A percentile compares a stretch with the other conserved stretches of the same genome.
These are phyloP conservation scores for Ormosia emarginata DNA, from an alignment of 306 rosid species.

Conservation along the genomic window DNA sequence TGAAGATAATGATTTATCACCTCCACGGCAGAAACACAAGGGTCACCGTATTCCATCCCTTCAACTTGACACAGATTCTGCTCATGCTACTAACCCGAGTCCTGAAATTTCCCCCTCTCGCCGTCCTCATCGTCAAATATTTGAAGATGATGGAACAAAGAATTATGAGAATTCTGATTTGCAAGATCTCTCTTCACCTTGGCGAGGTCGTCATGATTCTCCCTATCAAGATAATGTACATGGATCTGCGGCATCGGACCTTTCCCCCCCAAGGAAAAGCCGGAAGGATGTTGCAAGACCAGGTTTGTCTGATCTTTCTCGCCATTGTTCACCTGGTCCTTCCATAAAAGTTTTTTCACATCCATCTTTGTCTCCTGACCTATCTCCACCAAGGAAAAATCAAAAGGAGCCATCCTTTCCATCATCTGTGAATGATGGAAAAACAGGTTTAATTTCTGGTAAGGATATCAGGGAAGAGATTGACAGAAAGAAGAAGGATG, in stretches of 20 bases:
- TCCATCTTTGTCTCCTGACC: constrained; percentile 38
- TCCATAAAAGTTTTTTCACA: constrained; percentile 25
- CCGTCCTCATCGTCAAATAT: constrained; percentile 4
- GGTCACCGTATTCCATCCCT: constrained; percentile 20
- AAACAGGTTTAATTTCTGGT: constrained; percentile 77
- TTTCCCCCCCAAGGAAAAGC: constrained; percentile 69
- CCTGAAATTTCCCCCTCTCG: constrained; percentile 41
- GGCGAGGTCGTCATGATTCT: constrained; percentile 35
- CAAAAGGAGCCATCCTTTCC: constrained; percentile 36
- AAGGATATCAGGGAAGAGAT: constrained; percentile 74
- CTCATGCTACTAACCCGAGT: background rate
- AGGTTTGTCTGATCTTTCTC: constrained; percentile 27
- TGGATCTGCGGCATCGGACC: constrained; percentile 38
- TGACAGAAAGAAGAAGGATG: constrained; percentile 60
- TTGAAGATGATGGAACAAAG: constrained; percentile 7
- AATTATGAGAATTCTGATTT: constrained; percentile 21
- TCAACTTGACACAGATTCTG: background rate
- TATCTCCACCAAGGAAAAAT: constrained; percentile 71
- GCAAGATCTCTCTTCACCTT: constrained; percentile 55
- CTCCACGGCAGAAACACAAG: constrained; percentile 28
- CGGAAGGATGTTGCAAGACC: constrained; percentile 32
- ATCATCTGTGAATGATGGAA: constrained; percentile 36
- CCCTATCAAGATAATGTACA: constrained; percentile 30
- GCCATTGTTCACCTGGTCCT: constrained; percentile 2
- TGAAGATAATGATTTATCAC: constrained; percentile 52